A percentile compares a stretch with the other conserved stretches of the same genome.
These are phyloP conservation scores for Phyllostachys edulis DNA, from an alignment of 176 grass and related monocot species.

Conservation along the genomic window DNA sequence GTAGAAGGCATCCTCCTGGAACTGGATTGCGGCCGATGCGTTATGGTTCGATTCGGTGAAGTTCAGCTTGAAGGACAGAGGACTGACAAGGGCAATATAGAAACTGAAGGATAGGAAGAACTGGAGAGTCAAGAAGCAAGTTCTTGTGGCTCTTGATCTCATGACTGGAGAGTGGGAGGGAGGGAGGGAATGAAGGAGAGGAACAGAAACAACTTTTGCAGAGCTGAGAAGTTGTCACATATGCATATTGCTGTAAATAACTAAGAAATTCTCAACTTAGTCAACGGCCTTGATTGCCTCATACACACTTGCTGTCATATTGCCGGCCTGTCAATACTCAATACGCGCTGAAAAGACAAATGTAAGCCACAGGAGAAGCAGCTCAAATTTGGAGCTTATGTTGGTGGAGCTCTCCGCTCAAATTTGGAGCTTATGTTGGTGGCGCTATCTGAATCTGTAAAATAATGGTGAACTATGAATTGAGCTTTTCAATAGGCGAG, in stretches of 20 bases:
- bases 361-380: conserved; percentile 22
- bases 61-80: conserved; percentile 49
- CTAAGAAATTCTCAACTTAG: conserved; percentile 13
- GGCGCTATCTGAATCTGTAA: conserved; percentile 4
- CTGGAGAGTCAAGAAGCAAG: conserved; percentile 25
- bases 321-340: conserved; percentile 25
- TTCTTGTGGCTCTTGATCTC: conserved; percentile 32
- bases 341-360: conserved; percentile 18
- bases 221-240: conserved; percentile 28
- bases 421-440: conserved; percentile 18
- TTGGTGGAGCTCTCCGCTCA: conserved; percentile 6
- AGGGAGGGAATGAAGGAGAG: background rate
- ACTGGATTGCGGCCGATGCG: conserved; percentile 1
- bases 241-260: conserved; percentile 28
- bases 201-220: conserved; percentile 5
- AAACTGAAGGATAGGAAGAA: conserved; percentile 17
- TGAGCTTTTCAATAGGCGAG: background rate
- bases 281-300: conserved; percentile 22
- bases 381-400: conserved; percentile 27
- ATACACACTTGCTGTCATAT: background rate
- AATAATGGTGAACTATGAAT: conserved; percentile 26
- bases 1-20: conserved; percentile 59
- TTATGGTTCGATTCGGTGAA: conserved; percentile 39
- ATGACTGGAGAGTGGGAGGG: conserved; percentile 30
- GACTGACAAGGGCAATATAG: background rate